Conservation (phyloP, 2,329 filamentous ascomycete genomes). For the Diplodia intermedia region DNA sequence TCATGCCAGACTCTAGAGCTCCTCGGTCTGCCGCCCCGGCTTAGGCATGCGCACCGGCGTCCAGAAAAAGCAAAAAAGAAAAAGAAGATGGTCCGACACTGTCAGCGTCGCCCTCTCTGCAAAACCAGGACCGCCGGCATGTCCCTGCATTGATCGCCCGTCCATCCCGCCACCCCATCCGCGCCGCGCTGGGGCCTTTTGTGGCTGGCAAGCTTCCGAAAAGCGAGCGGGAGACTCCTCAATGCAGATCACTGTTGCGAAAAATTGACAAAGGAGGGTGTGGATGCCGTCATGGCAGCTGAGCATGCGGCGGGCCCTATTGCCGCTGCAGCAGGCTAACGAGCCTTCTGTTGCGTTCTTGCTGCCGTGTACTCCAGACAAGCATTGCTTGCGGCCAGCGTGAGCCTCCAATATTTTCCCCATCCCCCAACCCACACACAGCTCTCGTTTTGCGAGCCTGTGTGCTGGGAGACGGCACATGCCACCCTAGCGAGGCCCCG, state of each 20-base stretch:
- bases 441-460: constrained; percentile 7
- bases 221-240: constrained; percentile 21
- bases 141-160: constrained; percentile 33
- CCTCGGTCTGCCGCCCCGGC: constrained; percentile 8
- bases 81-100: constrained; percentile 16
- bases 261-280: not conserved
- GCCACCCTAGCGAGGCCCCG: constrained; percentile 10
- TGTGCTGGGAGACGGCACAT: constrained; percentile 20
- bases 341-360: not conserved
- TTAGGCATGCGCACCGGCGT: constrained; percentile 14
- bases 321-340: constrained; percentile 12
- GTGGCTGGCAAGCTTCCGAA: constrained; percentile 29
- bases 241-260: constrained; percentile 30
- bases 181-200: constrained; percentile 24
- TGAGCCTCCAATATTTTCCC: not conserved
- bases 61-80: constrained; percentile 29
- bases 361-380: not conserved
- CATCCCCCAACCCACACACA: not conserved
- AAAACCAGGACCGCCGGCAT: constrained; percentile 27
- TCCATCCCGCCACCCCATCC: constrained; percentile 31
- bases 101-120: constrained; percentile 11
- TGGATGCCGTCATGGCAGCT: constrained; percentile 9
- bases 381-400: constrained; percentile 17
- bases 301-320: constrained; percentile 16
- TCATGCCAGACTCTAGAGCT: constrained; percentile 11